Evolutionary conservation across 78 protist genomes (phyloP), one percentile per base, ranked within the genome.

Genomic region (Cavenderia fasciculata): DNA sequence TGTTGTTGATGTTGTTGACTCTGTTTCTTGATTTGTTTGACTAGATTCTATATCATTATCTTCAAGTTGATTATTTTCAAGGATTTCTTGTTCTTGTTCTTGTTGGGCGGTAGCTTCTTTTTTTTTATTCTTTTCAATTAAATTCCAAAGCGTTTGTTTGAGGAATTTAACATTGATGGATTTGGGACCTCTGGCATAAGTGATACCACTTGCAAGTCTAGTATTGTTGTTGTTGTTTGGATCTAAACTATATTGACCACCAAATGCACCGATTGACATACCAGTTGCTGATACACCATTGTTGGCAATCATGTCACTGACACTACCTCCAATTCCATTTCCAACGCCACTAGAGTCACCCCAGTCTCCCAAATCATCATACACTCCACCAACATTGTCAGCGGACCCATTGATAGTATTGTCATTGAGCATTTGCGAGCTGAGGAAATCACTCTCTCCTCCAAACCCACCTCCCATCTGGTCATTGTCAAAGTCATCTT

Each of bases 1-100:
- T 16, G 6, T 40, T 41, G 56, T 34, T 69, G 41, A 25, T 44
- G 6, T 43, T 21, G 7, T 40, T n/a, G 0, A n/a, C 2, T 18
- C 68, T 47, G 2, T 21, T 6, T 43, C 21, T 34, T 16, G 56
- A 5, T 43, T 27, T 54, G 40, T 75, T 31, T 36, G 21, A 62
- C 56, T 8, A 54, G 23, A 3, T 10, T 2, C 96, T 94, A 94
- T 12, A 94, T 40, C 19, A 38, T 21, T 1, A 34, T 23, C 25
- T 87, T 88, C 21, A 94, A 19, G 11, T 31, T 21, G 46, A 63
- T 59, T 19, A 94, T 87, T 59, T 94, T 85, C 4, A 94, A n/a
- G n/a, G n/a, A n/a, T n/a, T n/a, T n/a, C n/a, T n/a, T n/a, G n/a
- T n/a, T n/a, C n/a, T n/a, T n/a, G n/a, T n/a, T n/a, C n/a, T n/a